Conservation (phyloP, 306 rosid genomes). For the Senna siamea region DNA sequence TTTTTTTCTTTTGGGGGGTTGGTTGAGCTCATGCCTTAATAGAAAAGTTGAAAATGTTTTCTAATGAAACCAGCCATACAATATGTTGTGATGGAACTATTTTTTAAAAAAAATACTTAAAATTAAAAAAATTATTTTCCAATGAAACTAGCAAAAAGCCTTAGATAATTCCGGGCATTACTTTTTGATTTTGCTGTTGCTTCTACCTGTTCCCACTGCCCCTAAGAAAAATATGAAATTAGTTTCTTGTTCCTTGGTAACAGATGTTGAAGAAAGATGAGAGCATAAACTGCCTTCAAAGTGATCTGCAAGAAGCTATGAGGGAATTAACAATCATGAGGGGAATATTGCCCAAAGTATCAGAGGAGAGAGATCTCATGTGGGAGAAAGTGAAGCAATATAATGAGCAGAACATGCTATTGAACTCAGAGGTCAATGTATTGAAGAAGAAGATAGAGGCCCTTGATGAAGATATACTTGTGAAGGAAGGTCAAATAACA, state of each 20-base stretch:
- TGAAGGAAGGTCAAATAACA: slow-evolving; percentile 93
- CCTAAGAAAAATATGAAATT: not conserved
- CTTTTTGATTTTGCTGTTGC: slow-evolving; percentile 14
- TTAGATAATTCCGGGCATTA: not conserved
- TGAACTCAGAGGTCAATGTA: slow-evolving; percentile 59
- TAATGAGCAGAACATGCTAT: slow-evolving; percentile 76
- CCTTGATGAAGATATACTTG: slow-evolving; percentile 75
- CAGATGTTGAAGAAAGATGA: slow-evolving; percentile 87
- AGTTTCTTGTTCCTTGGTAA: not conserved
- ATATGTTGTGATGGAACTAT: not conserved
- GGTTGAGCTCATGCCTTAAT: too few relatives aligned
- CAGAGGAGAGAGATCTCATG: slow-evolving; percentile 79
- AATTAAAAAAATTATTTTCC: not conserved
- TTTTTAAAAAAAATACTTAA: not conserved
- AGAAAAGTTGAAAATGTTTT: not conserved
- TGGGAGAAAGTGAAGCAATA: slow-evolving; percentile 83
- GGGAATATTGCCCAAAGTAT: slow-evolving; percentile 65
- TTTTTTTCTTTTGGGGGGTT: too few relatives aligned
- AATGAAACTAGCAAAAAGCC: not conserved
- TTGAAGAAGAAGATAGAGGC: slow-evolving; percentile 69
- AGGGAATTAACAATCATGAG: slow-evolving; percentile 61
- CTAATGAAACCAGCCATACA: not conserved
- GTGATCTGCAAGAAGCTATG: slow-evolving; percentile 62
- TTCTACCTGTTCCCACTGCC: slow-evolving; percentile 14
- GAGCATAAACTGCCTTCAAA: slow-evolving; percentile 55